A percentile compares a stretch with the other conserved stretches of the same genome.
These are phyloP conservation scores for Phytophthora sojae DNA, from an alignment of 352 stramenopile genomes.

Conservation along the genomic window DNA sequence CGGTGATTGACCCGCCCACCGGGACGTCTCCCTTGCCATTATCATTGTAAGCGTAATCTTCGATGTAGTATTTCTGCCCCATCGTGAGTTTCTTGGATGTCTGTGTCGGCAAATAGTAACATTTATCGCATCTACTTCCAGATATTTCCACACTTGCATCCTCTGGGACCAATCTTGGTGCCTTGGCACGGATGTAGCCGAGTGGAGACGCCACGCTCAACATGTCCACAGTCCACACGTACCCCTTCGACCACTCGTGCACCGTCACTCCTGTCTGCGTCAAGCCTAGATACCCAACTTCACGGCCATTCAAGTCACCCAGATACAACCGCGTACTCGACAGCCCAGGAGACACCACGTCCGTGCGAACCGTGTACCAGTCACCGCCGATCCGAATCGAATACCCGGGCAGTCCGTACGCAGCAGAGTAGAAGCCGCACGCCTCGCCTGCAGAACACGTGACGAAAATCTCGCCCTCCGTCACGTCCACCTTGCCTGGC, in stretches of 20 bases:
- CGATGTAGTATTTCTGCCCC: slow-evolving; percentile 82
- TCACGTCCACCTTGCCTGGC: slow-evolving; percentile 55
- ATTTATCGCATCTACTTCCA: slow-evolving; percentile 62
- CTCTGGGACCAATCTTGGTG: slow-evolving; percentile 52
- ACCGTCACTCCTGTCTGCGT: slow-evolving; percentile 49
- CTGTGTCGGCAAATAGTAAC: slow-evolving; percentile 72
- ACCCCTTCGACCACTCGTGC: slow-evolving; percentile 76
- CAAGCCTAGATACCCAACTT: slow-evolving; percentile 58
- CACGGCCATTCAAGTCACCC: slow-evolving; percentile 60
- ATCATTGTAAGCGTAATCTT: slow-evolving; percentile 78
- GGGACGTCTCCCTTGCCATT: slow-evolving; percentile 71
- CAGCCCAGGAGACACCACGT: slow-evolving; percentile 52
- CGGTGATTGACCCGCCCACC: slow-evolving; percentile 34
- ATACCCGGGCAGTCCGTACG: slow-evolving; percentile 65
- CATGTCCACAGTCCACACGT: slow-evolving; percentile 66
- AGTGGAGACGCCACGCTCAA: slow-evolving; percentile 48
- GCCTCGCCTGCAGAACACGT: slow-evolving; percentile 55
- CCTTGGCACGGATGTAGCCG: slow-evolving; percentile 59
- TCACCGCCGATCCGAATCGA: slow-evolving; percentile 55
- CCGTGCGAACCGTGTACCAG: slow-evolving; percentile 73
- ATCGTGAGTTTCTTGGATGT: slow-evolving; percentile 56
- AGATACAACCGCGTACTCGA: slow-evolving; percentile 54
- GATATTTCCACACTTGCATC: slow-evolving; percentile 52
- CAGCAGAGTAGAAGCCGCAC: slow-evolving; percentile 56
- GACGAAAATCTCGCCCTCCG: slow-evolving; percentile 62